Percentiles rank a stretch among this genome's conserved stretches.
phyloP scores from a whole-genome alignment of 2,329 filamentous ascomycete genomes.

The Botrytis medusae region DNA sequence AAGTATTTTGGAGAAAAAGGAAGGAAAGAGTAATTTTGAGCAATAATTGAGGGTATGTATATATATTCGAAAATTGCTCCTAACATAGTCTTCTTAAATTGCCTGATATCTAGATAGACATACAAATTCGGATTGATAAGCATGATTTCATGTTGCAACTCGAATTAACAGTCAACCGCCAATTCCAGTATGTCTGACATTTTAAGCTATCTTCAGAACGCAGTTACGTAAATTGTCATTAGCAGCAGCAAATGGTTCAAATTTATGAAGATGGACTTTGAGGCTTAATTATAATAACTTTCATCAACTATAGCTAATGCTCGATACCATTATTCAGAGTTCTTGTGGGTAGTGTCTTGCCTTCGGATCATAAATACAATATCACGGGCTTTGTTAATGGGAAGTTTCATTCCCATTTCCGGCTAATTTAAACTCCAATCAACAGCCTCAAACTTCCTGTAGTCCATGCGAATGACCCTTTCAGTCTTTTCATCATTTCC shows the following conservation, averaged over 20 bases:
- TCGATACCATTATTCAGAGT: not conserved
- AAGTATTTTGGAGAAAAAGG: not conserved
- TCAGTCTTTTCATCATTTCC: not conserved
- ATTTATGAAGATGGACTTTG: not conserved
- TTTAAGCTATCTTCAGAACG: not conserved
- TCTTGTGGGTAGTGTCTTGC: not conserved
- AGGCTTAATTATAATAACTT: not conserved
- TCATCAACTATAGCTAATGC: not conserved
- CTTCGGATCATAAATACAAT: not conserved
- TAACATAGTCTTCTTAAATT: not conserved
- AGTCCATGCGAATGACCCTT: not conserved
- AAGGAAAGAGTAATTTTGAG: not conserved
- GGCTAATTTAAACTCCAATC: not conserved
- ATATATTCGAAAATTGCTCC: not conserved
- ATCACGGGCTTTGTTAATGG: not conserved
- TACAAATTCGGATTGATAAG: not conserved
- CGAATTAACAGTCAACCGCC: not conserved
- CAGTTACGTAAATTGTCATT: not conserved
- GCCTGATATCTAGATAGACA: not conserved
- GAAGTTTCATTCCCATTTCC: not conserved
- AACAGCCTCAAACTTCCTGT: not conserved
- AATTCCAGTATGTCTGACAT: not conserved
- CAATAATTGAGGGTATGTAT: too few relatives aligned
- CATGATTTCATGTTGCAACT: not conserved
- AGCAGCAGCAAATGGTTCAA: not conserved